Base-by-base conservation (phyloP, 1,284 basidiomycete species). In the Heterobasidion parviporum region DNA sequence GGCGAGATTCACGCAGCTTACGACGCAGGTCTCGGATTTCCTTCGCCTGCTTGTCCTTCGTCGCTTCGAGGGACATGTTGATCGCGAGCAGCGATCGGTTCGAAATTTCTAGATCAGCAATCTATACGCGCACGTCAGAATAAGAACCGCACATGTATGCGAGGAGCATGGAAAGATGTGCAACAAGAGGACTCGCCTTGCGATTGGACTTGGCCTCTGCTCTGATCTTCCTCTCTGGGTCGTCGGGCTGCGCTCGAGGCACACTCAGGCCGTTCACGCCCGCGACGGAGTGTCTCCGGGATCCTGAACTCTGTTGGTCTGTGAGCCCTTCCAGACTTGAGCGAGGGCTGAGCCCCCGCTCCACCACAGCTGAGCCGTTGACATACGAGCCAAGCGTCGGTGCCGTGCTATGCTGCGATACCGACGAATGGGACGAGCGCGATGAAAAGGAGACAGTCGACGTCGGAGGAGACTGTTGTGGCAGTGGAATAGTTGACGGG, bases 71-170 rank as follows among this genome's bases (percentile, higher is more conserved):
- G 36, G 83, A 78, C 1, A 82, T 72, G 62, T 92, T 92, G 68
- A 92, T 90, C 2, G 82, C 80, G 49, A 92, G 74, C 20, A 92
- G 74, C 6, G 89, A 92, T 44, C 80, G 78, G 67, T 89, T 92
- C 9, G 87, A 87, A 62, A 92, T 92, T 69, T 92, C 87, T 16
- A 92, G 72, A 70, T 92, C 89, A 14, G 84, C 88, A 58, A 92
- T 92, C 89, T 92, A 61, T 34, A 26, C 26, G 44, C 34, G 33
- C 16, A 12, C 33, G 2, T 6, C 15, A 38, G 49, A 32, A 14
- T 10, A 12, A 34, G 16, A 12, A 10, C 50, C 26, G 41, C 20
- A 41, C 45, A 48, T 12, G 5, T 48, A 26, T 35, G 34, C 41
- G 35, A 45, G 12, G 57, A 49, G 54, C 38, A 35, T n/a, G 41